These are phyloP conservation scores for Pyrenopolyporus hunteri DNA, from an alignment of 495 filamentous ascomycete species.

Conservation along the genomic window DNA sequence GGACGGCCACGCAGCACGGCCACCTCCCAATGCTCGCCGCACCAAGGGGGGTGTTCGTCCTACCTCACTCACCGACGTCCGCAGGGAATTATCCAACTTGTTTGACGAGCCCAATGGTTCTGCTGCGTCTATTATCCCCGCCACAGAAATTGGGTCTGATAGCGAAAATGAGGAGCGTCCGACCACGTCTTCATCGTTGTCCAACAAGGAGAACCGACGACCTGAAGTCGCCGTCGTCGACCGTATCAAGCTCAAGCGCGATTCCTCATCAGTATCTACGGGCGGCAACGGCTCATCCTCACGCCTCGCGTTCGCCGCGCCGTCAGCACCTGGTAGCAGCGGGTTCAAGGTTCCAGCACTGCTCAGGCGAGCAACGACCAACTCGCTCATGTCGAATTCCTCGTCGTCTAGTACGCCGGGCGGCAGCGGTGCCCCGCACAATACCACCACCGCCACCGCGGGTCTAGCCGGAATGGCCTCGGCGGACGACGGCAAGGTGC, in stretches of 20 bases:
- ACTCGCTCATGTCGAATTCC: conserved; percentile 52
- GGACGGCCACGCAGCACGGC: conserved; percentile 61
- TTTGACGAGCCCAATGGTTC: conserved; percentile 73
- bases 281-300: conserved; percentile 22
- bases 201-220: conserved; percentile 53
- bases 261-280: conserved; percentile 49
- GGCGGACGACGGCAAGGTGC: conserved; percentile 57
- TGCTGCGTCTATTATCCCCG: conserved; percentile 50
- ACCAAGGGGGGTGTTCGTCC: conserved; percentile 66
- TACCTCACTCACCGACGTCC: conserved; percentile 75
- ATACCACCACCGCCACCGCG: conserved; percentile 45
- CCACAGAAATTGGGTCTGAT: conserved; percentile 51
- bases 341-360: conserved; percentile 76
- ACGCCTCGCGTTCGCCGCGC: conserved; percentile 67
- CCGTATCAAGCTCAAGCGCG: conserved; percentile 78
- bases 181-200: conserved; percentile 30
- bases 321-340: conserved; percentile 47
- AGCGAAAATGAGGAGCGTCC: conserved; percentile 45
- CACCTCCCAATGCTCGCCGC: conserved; percentile 66
- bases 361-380: conserved; percentile 78
- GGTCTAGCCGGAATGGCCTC: conserved; percentile 37
- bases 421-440: conserved; percentile 45
- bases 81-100: conserved; percentile 78
- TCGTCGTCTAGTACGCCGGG: conserved; percentile 41
- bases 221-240: conserved; percentile 68